Evolutionary conservation across 768 basidiomycete genomes (phyloP), one percentile per base, ranked within the genome.

Genomic region (Leccinum disarticulatum): DNA sequence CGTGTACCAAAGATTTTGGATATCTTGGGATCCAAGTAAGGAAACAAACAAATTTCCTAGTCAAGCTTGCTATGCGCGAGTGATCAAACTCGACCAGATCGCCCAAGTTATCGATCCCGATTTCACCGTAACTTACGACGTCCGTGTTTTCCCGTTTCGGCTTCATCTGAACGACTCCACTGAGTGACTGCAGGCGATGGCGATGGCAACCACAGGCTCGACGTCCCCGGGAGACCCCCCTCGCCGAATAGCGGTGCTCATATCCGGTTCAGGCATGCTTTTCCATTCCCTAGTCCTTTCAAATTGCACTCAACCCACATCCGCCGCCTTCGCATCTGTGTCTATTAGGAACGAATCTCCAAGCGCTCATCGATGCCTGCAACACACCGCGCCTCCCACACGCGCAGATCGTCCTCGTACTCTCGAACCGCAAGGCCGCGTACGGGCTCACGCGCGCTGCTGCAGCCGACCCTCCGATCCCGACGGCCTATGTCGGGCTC

Each of bases 351-450:
- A 90, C 91, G 25, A 99, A 99, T 75, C 86, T 99, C 11, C 95
- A 98, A 76, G 96, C 97, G 1, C 84, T 98, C 61, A 91, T 99
- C 67, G 90, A 98, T 74, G 93, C 95, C 13, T 83, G 83, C 64
- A 80, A 84, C 64, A 91, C 91, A 77, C 84, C n/a, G 70, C 80
- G n/a, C 79, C 96, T 27, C 17, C 89, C 93, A 3, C 72, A 87
- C 62, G 78, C 89, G 2, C 72, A 78, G 55, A 90, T 99, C 70
- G 81, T 79, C 53, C 83, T 91, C 67, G 96, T 98, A 41, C 74
- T 98, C 58, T 97, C 96, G 3, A 97, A 96, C 72, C 85, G 94
- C 47, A 94, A 95, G 68, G 87, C 88, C 11, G 96, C 94, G 2
- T 91, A 89, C 66, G 97, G 96, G 2, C 81, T 99, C 43, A 83